Evolutionary conservation across 2,329 filamentous ascomycete genomes (phyloP).

Genomic region (Rachicladosporium sp.): DNA sequence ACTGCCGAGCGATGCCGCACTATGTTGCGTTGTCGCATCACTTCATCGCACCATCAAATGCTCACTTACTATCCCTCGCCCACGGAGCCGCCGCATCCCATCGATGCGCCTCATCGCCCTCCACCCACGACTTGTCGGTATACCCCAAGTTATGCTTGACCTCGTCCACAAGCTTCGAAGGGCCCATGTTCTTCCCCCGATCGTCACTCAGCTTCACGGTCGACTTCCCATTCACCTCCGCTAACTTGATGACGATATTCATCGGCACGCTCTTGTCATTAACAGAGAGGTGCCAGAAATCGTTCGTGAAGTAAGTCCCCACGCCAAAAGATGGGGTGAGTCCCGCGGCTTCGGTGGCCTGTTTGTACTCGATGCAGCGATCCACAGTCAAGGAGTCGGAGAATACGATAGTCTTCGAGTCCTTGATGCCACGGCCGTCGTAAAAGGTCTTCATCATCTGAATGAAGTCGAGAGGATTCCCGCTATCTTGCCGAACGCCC

Average conservation of each 20-base stretch:
- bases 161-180: conserved; percentile 61
- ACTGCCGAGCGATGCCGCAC: too few relatives aligned
- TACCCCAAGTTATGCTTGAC: conserved; percentile 84
- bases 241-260: conserved; percentile 97
- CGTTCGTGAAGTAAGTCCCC: conserved; percentile 87
- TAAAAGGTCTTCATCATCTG: conserved; percentile 73
- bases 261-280: conserved; percentile 77
- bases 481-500: conserved; percentile 82
- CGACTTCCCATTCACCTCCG: conserved; percentile 64
- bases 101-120: conserved; percentile 69
- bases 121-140: conserved; percentile 68
- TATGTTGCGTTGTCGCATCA: too few relatives aligned
- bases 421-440: conserved; percentile 58
- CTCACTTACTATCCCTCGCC: too few relatives aligned
- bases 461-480: conserved; percentile 70
- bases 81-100: conserved; percentile 45
- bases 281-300: conserved; percentile 62
- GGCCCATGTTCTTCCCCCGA: conserved; percentile 85
- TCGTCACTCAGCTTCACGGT: conserved; percentile 90
- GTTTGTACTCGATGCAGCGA: conserved; percentile 79
- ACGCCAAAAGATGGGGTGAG: conserved; percentile 87
- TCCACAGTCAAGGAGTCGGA: conserved; percentile 92
- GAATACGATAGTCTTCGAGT: conserved; percentile 83
- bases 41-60: too few relatives aligned
- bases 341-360: conserved; percentile 62